Percentiles rank a stretch among this genome's conserved stretches.
Evolutionary conservation across 768 basidiomycete genomes (phyloP).

Genomic region (Naematelia aurantialba): DNA sequence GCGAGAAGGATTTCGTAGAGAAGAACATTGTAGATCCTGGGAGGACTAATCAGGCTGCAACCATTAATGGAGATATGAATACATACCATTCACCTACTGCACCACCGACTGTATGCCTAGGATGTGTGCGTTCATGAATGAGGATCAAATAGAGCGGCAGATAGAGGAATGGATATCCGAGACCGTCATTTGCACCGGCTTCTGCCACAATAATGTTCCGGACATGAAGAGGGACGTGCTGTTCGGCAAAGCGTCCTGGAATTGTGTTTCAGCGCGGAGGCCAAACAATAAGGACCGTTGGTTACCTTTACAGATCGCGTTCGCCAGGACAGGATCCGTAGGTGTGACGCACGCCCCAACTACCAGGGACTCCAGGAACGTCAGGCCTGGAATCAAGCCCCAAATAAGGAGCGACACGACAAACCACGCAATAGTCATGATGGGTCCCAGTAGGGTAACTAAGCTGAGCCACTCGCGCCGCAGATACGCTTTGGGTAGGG

Average conservation of each 20-base stretch:
- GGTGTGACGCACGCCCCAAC: constrained; percentile 53
- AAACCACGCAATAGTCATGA: constrained; percentile 54
- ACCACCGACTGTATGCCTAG: constrained; percentile 38
- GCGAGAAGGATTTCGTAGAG: constrained; percentile 51
- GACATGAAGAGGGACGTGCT: constrained; percentile 50
- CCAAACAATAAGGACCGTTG: not conserved
- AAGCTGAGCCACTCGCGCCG: constrained; percentile 47
- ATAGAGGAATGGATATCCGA: constrained; percentile 53
- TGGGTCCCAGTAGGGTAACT: constrained; percentile 47
- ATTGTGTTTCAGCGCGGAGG: constrained; percentile 6
- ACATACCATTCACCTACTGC: constrained; percentile 51
- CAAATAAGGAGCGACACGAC: constrained; percentile 48
- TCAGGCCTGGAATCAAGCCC: constrained; percentile 50
- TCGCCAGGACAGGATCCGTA: constrained; percentile 53
- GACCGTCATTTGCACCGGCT: constrained; percentile 53
- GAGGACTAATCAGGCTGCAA: constrained; percentile 15
- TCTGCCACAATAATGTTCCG: constrained; percentile 53
- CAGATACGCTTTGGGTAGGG: constrained; percentile 52
- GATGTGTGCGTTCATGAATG: constrained; percentile 38
- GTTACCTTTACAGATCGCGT: constrained; percentile 43
- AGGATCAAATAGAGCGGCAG: constrained; percentile 50
- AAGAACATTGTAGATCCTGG: constrained; percentile 48
- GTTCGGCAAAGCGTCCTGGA: constrained; percentile 52
- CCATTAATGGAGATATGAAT: constrained; percentile 6
- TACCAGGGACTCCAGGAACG: constrained; percentile 51